phyloP scores from a whole-genome alignment of 768 basidiomycete species.

The Pleurotus giganteus region DNA sequence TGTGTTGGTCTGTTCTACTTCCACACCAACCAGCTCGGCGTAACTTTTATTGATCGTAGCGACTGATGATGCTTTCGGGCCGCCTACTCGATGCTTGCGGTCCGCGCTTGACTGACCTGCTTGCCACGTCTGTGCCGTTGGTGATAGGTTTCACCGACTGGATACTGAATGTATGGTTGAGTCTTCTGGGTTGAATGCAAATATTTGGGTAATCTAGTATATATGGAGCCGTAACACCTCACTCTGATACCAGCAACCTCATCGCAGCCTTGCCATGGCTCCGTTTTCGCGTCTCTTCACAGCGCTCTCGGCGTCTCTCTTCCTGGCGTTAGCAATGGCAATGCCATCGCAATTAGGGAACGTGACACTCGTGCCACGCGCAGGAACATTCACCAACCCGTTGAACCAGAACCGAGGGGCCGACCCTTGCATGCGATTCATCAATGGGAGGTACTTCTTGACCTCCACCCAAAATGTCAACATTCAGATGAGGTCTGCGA shows the following conservation, averaged over 20 bases:
- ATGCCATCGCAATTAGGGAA: background rate
- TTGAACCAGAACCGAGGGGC: conserved; percentile 13
- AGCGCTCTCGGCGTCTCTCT: background rate
- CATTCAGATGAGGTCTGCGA: conserved; percentile 14
- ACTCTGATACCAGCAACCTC: background rate
- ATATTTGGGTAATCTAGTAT: no score
- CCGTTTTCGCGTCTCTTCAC: background rate
- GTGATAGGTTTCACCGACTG: no score
- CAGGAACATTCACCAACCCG: conserved; percentile 2
- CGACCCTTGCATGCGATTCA: conserved; percentile 17
- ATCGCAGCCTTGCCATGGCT: background rate
- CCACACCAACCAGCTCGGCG: no score
- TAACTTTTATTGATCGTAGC: no score
- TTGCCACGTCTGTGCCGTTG: no score
- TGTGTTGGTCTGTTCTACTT: no score
- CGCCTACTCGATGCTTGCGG: no score
- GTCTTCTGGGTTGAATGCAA: no score
- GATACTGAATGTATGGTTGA: no score
- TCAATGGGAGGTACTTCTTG: conserved; percentile 16
- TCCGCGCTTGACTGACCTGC: no score
- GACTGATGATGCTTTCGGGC: no score
- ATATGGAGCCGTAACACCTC: background rate
- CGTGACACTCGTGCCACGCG: background rate
- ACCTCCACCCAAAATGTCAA: conserved; percentile 16
- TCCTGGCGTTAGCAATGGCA: background rate